phyloP scores from a whole-genome alignment of 192 early-diverging fungal genomes.

The Allomyces arbusculus region DNA sequence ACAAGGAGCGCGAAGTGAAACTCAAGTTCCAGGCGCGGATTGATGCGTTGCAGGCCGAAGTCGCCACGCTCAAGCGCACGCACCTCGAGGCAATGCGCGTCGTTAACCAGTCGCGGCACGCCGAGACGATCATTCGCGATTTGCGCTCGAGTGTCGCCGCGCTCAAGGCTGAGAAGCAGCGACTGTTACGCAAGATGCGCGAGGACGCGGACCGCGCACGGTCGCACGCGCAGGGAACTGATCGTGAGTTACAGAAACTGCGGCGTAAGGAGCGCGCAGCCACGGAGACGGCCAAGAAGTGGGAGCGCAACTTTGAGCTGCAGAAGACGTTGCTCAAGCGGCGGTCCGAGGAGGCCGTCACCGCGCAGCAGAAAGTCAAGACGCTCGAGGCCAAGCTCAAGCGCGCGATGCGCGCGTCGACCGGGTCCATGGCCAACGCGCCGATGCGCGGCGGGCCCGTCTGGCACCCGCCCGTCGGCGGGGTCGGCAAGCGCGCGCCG shows the following conservation, averaged over 20 bases:
- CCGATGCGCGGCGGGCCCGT: constrained; percentile 1
- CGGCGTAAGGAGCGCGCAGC: constrained; percentile 31
- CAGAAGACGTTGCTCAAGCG: constrained; percentile 35
- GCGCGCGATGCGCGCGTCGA: constrained; percentile 12
- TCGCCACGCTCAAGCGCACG: constrained; percentile 28
- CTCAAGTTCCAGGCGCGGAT: constrained; percentile 31
- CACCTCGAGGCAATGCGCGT: constrained; percentile 26
- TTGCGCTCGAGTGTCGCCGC: constrained; percentile 45
- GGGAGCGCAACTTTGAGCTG: constrained; percentile 27
- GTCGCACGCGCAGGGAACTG: constrained; percentile 28
- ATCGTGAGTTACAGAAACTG: constrained; percentile 32
- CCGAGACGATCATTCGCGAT: constrained; percentile 37
- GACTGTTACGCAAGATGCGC: constrained; percentile 52
- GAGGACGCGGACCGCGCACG: constrained; percentile 37
- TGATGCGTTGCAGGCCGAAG: constrained; percentile 27
- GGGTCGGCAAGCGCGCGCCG: too few species aligned
- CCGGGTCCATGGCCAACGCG: constrained; percentile 5
- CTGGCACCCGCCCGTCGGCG: neutral
- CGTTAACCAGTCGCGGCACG: constrained; percentile 19
- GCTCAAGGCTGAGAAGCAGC: constrained; percentile 52
- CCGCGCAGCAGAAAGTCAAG: neutral
- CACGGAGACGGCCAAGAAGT: constrained; percentile 19
- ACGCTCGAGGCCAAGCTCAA: constrained; percentile 15
- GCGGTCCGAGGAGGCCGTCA: constrained; percentile 27
- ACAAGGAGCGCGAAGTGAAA: too few species aligned